These are phyloP conservation scores for Mucor ambiguus DNA, from an alignment of 371 early-diverging fungal genomes.

Conservation along the genomic window DNA sequence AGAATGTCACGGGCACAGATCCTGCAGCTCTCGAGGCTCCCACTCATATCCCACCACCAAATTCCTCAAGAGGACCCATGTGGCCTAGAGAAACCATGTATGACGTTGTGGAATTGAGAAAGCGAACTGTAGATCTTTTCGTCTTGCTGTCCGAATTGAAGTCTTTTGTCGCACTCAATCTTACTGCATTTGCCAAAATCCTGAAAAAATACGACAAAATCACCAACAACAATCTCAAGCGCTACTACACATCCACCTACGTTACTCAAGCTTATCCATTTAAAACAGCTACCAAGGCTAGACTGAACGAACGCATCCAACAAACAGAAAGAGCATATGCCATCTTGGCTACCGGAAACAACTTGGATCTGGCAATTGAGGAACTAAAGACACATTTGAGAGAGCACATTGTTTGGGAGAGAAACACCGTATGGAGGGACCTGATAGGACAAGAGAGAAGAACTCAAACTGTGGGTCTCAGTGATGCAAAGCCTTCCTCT, in stretches of 20 bases:
- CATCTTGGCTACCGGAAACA: slow-evolving; percentile 49
- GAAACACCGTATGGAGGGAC: slow-evolving; percentile 97
- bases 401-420: slow-evolving; percentile 93
- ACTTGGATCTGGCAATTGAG: slow-evolving; percentile 63
- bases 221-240: slow-evolving; percentile 63
- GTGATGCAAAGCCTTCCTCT: slow-evolving; percentile 41
- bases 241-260: slow-evolving; percentile 44
- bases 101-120: slow-evolving; percentile 48
- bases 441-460: slow-evolving; percentile 92
- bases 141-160: slow-evolving; percentile 84
- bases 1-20: slow-evolving; percentile 37
- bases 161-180: slow-evolving; percentile 90
- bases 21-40: slow-evolving; percentile 13
- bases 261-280: slow-evolving; percentile 72
- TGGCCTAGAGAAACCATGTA: slow-evolving; percentile 33
- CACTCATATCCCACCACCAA: slow-evolving; percentile 10
- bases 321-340: slow-evolving; percentile 63
- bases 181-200: slow-evolving; percentile 95
- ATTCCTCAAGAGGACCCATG: slow-evolving; percentile 6
- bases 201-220: slow-evolving; percentile 97
- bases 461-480: slow-evolving; percentile 67
- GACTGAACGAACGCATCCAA: slow-evolving; percentile 65
- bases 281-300: slow-evolving; percentile 53
- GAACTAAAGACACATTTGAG: slow-evolving; percentile 83
- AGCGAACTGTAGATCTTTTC: slow-evolving; percentile 66